A percentile compares a stretch with the other conserved stretches of the same genome.
These are phyloP conservation scores for Sarocladium oryzae DNA, from an alignment of 2,329 filamentous ascomycete genomes.

Conservation along the genomic window DNA sequence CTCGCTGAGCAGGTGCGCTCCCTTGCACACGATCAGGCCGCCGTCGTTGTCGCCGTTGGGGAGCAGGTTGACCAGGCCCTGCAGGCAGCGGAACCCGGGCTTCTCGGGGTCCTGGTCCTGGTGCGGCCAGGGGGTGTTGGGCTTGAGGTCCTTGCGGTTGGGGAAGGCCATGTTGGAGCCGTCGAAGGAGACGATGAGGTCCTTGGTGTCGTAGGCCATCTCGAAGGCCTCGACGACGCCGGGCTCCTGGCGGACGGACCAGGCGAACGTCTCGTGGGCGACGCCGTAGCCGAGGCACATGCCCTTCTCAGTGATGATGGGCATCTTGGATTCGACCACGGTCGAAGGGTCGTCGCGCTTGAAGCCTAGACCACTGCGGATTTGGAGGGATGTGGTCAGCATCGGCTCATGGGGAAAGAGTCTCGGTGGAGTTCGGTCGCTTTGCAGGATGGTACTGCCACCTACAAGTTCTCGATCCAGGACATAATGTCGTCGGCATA, in stretches of 20 bases:
- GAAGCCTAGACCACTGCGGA: slow-evolving; percentile 11
- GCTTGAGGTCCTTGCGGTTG: slow-evolving; percentile 15
- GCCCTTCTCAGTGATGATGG: slow-evolving; percentile 34
- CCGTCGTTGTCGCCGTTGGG: slow-evolving; percentile 14
- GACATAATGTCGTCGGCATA: slow-evolving; percentile 24
- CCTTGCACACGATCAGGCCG: slow-evolving; percentile 12
- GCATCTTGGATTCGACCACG: slow-evolving; percentile 28
- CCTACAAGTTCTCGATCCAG: no score
- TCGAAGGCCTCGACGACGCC: slow-evolving; percentile 39
- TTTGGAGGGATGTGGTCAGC: no score
- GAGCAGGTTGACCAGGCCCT: slow-evolving; percentile 21
- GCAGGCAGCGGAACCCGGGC: slow-evolving; percentile 22
- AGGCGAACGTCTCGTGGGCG: slow-evolving; percentile 41
- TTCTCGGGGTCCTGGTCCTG: slow-evolving; percentile 23
- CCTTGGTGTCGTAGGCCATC: slow-evolving; percentile 36
- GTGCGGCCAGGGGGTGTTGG: slow-evolving; percentile 20
- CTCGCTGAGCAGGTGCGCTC: slow-evolving; percentile 24
- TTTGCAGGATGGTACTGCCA: no score
- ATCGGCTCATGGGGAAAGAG: no score
- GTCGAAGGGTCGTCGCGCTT: slow-evolving; percentile 24
- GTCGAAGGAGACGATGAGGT: slow-evolving; percentile 43
- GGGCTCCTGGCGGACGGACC: slow-evolving; percentile 39
- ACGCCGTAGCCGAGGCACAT: slow-evolving; percentile 41
- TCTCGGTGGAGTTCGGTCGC: no score
- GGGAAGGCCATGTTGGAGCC: slow-evolving; percentile 34